These are phyloP conservation scores for Talaromyces borbonicus DNA, from an alignment of 495 filamentous ascomycete genomes.

Conservation along the genomic window DNA sequence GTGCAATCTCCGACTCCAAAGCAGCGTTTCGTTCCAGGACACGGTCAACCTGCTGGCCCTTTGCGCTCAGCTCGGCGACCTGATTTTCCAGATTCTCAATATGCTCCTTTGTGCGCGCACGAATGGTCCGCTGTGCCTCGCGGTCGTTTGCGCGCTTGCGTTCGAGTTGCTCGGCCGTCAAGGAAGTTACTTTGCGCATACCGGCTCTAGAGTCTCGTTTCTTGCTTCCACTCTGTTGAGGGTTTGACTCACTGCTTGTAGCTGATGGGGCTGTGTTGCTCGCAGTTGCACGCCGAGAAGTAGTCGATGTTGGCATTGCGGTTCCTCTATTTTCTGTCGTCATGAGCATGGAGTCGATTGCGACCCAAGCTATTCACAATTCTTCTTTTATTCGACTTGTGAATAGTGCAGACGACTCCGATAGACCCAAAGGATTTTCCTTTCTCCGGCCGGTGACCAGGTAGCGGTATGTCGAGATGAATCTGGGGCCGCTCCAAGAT, in stretches of 20 bases:
- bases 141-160: constrained; percentile 55
- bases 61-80: constrained; percentile 39
- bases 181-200: constrained; percentile 47
- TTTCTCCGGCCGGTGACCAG: too few species aligned
- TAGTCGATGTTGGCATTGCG: background rate
- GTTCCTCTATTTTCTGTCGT: background rate
- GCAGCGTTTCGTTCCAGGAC: constrained; percentile 43
- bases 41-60: constrained; percentile 37
- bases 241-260: constrained; percentile 1
- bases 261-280: background rate
- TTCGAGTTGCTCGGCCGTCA: constrained; percentile 51
- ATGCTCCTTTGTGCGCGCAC: constrained; percentile 48
- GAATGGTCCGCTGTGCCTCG: constrained; percentile 54
- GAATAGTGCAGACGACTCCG: too few species aligned
- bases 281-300: background rate
- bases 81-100: constrained; percentile 45
- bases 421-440: too few species aligned
- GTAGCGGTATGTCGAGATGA: too few species aligned
- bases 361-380: background rate
- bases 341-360: background rate
- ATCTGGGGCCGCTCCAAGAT: too few species aligned
- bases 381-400: background rate
- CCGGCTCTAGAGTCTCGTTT: constrained; percentile 45
- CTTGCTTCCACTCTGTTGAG: constrained; percentile 12
- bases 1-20: constrained; percentile 43